Base-by-base conservation (phyloP, 2,329 filamentous ascomycete species). In the Aciculosporium take region DNA sequence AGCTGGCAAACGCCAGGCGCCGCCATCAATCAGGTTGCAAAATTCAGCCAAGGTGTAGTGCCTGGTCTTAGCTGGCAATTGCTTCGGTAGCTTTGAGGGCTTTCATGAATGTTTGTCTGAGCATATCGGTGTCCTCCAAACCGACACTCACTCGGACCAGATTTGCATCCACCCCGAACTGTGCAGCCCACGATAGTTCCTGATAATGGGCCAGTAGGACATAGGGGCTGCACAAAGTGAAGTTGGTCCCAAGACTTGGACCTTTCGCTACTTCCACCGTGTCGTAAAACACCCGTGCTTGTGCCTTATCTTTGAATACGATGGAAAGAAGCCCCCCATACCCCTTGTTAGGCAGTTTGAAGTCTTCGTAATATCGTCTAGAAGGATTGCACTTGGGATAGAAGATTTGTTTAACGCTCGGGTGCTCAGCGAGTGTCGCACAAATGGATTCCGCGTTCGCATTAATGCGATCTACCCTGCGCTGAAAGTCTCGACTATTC, bases 161-260 rank as follows among this genome's bases (percentile, higher is more conserved):
- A 56, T 85, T 75, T 1, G 76, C 75, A 41, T 91, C 81, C 3
- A 95, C 84, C 0, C 88, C 86, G 57, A 81, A 89, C 45, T 79
- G 68, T 21, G 73, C 76, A 33, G 84, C 85, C 91, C 91, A 98
- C n/a, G 88, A 80, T 32, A 96, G 61, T 66, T 98, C 91, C 35
- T 74, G 69, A 54, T 91, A 98, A 60, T 98, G 91, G 4, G 91
- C 91, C 25, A 98, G 63, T 27, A 98, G 67, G 18, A 91, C 86
- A 58, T 94, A 98, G 0, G 91, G 91, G 37, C 81, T 94, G 43
- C 81, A 81, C 29, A 98, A 67, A 0, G 91, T 96, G 58, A 98
- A 98, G 60, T 98, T 98, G 1, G 91, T 96, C 2, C 91, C 91
- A 38, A 98, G 67, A 60, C 87, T 95, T 0, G 91, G 91, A 0